phyloP scores from a whole-genome alignment of 768 basidiomycete species.

The Termitomyces sp. region DNA sequence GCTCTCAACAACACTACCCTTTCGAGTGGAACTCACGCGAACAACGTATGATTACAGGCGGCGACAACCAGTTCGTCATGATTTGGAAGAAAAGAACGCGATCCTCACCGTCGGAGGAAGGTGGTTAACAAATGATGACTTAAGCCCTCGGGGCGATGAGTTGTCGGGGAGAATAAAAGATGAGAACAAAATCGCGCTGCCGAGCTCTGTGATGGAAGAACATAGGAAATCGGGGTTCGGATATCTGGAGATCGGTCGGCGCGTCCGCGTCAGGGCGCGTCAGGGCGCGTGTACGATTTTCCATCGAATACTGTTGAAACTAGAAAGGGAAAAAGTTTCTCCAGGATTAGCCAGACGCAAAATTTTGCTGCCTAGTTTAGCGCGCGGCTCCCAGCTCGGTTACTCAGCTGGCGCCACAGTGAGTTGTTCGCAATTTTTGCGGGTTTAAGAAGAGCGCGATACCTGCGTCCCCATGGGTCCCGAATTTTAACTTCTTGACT shows the following conservation, averaged over 20 bases:
- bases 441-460: background rate
- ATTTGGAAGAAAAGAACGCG: background rate
- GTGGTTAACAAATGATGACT: background rate
- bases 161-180: background rate
- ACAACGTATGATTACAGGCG: slow-evolving; percentile 21
- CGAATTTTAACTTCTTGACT: background rate
- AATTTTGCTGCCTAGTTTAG: background rate
- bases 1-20: background rate
- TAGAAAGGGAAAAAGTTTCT: background rate
- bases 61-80: slow-evolving; percentile 20
- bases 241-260: background rate
- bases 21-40: slow-evolving; percentile 19
- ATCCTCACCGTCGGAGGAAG: background rate
- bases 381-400: background rate
- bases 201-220: background rate
- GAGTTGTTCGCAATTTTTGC: background rate
- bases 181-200: background rate
- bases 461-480: background rate
- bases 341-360: background rate
- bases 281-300: background rate
- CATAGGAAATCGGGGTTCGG: background rate
- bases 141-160: background rate
- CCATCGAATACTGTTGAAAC: background rate
- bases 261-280: background rate
- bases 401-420: background rate